Evolutionary conservation across 352 stramenopile species (phyloP).

Genomic region (Elongisporangium anandrum): DNA sequence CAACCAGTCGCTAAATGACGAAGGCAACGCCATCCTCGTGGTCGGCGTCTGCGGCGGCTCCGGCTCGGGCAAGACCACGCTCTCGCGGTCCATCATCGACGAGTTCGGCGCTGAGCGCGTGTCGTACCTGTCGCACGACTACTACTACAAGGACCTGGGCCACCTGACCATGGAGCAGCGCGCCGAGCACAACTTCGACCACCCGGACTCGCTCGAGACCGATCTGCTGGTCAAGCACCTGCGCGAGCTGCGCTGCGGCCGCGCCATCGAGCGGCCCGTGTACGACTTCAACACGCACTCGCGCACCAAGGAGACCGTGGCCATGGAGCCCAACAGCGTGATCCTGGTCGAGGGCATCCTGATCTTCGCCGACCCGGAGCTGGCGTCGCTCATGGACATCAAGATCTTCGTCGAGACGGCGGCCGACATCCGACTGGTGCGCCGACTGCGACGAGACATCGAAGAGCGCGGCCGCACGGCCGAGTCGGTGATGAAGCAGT

Average conservation of each 20-base stretch:
- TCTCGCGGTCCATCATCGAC: constrained; percentile 86
- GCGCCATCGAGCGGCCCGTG: constrained; percentile 87
- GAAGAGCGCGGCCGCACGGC: constrained; percentile 91
- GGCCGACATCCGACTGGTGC: constrained; percentile 92
- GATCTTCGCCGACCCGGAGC: constrained; percentile 90
- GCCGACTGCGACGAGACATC: constrained; percentile 92
- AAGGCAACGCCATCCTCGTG: constrained; percentile 77
- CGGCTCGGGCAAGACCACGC: constrained; percentile 90
- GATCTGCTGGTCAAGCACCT: constrained; percentile 93
- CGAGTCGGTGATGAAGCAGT: constrained; percentile 96
- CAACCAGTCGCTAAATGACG: constrained; percentile 34
- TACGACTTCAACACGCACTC: constrained; percentile 97
- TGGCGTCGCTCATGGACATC: constrained; percentile 94
- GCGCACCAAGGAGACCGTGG: constrained; percentile 63
- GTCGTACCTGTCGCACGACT: constrained; percentile 94
- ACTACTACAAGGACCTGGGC: constrained; percentile 95
- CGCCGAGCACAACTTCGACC: constrained; percentile 95
- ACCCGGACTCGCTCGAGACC: constrained; percentile 96
- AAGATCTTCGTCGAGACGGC: constrained; percentile 97
- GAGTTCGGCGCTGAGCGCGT: constrained; percentile 89
- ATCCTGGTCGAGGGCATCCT: constrained; percentile 97
- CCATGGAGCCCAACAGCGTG: constrained; percentile 88
- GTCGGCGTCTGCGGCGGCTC: constrained; percentile 91
- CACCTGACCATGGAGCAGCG: constrained; percentile 88
- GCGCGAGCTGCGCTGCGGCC: constrained; percentile 75